Conservation (phyloP, 2,329 filamentous ascomycete genomes). For the Ambrosiella cleistominuta region DNA sequence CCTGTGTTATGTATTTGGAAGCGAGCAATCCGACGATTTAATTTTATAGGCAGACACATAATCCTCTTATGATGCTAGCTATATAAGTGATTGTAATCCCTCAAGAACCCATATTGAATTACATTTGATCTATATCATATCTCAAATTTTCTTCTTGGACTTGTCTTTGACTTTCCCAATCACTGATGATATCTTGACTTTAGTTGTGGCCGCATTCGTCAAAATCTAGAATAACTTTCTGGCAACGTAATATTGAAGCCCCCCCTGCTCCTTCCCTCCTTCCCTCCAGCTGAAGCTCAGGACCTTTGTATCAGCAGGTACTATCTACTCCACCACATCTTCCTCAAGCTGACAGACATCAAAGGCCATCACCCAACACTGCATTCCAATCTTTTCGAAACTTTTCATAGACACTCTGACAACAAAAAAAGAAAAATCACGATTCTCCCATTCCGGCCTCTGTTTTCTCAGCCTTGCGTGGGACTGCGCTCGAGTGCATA, state of each 20-base stretch:
- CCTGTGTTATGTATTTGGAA: neutral
- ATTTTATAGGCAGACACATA: neutral
- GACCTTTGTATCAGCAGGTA: neutral
- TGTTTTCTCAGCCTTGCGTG: neutral
- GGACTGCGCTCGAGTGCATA: slow-evolving; percentile 2
- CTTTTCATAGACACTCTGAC: neutral
- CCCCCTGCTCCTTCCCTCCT: neutral
- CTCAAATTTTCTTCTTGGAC: too few relatives aligned
- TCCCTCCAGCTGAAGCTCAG: neutral
- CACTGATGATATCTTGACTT: neutral
- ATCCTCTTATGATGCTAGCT: neutral
- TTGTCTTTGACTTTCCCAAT: too few relatives aligned
- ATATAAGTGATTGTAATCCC: neutral
- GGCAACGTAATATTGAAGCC: neutral
- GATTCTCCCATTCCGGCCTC: neutral
- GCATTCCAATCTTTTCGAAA: neutral
- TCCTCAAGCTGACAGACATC: neutral
- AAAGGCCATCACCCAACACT: neutral
- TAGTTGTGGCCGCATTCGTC: neutral
- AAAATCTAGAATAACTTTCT: neutral
- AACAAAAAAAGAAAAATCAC: neutral
- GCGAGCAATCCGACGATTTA: too few relatives aligned
- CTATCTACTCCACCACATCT: neutral
- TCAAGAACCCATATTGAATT: too few relatives aligned
- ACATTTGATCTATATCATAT: too few relatives aligned